These are phyloP conservation scores for Lenzites betulinus DNA, from an alignment of 768 basidiomycete genomes.

Conservation along the genomic window DNA sequence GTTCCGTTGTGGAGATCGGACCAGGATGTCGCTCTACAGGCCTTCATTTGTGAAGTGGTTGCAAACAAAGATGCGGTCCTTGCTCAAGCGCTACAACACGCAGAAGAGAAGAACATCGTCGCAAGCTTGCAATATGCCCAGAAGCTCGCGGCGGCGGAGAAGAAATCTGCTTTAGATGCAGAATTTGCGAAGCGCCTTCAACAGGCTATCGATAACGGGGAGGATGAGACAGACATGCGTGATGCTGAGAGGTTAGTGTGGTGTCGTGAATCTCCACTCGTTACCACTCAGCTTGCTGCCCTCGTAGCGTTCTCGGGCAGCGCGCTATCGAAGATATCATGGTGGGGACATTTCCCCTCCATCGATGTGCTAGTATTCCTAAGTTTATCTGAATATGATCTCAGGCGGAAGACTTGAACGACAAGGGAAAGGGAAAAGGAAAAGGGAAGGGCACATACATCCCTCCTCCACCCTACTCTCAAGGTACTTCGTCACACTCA, in stretches of 20 bases:
- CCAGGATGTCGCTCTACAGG: constrained; percentile 34
- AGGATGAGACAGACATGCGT: constrained; percentile 28
- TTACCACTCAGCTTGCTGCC: neutral
- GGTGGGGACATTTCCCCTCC: too few species aligned
- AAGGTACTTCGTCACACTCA: neutral
- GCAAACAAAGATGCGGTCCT: constrained; percentile 34
- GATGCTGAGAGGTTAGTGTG: constrained; percentile 36
- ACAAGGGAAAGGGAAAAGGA: constrained; percentile 31
- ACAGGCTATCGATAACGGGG: constrained; percentile 32
- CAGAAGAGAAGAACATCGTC: constrained; percentile 28
- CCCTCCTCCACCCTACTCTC: neutral
- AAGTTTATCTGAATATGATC: too few species aligned
- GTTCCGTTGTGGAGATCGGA: constrained; percentile 1
- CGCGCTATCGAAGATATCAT: constrained; percentile 31
- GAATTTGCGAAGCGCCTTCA: constrained; percentile 41
- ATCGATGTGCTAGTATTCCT: too few species aligned
- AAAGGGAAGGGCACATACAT: constrained; percentile 1
- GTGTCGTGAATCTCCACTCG: neutral
- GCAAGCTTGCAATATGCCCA: constrained; percentile 39
- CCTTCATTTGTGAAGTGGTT: constrained; percentile 33
- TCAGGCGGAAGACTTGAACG: constrained; percentile 33
- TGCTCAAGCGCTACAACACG: constrained; percentile 36
- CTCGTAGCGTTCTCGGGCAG: constrained; percentile 31
- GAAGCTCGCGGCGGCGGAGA: constrained; percentile 39
- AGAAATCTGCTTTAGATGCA: constrained; percentile 37